Conservation (phyloP, 1,284 basidiomycete genomes). For the Marasmius tenuissimus region DNA sequence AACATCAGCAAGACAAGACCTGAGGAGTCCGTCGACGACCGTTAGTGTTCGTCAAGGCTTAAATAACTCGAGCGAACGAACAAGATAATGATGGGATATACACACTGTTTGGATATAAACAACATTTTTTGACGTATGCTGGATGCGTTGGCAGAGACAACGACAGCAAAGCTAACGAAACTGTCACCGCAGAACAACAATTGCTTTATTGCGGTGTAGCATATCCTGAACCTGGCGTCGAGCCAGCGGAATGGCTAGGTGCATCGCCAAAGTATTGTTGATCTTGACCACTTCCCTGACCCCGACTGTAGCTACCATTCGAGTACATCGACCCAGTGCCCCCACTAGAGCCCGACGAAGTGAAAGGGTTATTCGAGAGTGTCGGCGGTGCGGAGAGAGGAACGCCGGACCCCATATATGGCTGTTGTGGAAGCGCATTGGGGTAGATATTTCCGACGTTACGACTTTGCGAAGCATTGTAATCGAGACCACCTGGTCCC, state of each 20-base stretch:
- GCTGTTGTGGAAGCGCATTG: conserved; percentile 11
- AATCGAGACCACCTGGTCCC: conserved; percentile 11
- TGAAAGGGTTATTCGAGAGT: conserved; percentile 46
- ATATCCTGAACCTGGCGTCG: conserved; percentile 45
- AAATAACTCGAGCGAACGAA: not conserved
- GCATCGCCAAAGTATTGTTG: conserved; percentile 33
- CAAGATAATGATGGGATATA: not conserved
- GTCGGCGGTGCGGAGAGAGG: conserved; percentile 54
- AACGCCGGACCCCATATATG: conserved; percentile 45
- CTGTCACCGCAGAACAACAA: not conserved
- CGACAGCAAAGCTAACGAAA: not conserved
- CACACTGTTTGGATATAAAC: not conserved
- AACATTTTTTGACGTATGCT: conserved; percentile 15
- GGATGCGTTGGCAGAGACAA: not conserved
- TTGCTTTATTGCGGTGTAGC: conserved; percentile 43
- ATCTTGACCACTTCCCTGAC: conserved; percentile 1
- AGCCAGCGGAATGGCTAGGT: conserved; percentile 33
- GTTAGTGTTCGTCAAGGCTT: not conserved
- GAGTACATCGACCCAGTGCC: conserved; percentile 7
- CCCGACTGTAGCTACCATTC: conserved; percentile 9
- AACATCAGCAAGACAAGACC: not conserved
- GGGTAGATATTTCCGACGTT: conserved; percentile 13
- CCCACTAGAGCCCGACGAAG: conserved; percentile 32
- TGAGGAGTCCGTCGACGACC: not conserved
- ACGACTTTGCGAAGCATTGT: conserved; percentile 9